Evolutionary conservation across 768 basidiomycete species (phyloP), one percentile per base, ranked within the genome.

Genomic region (Boletales sp.): DNA sequence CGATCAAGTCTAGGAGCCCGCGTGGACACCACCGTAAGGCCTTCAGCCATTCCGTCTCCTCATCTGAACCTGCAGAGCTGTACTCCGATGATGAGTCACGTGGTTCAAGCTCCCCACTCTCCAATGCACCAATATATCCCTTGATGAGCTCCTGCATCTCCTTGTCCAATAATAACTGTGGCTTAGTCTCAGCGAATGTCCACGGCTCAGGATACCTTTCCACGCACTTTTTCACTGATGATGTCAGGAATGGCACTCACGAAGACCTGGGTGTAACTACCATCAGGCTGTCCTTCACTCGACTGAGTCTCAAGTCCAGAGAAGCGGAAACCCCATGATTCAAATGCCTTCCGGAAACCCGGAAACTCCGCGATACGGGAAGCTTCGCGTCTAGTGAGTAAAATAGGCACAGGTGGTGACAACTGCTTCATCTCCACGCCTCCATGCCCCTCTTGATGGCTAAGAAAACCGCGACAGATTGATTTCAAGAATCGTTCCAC

Each of bases 11-110:
- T 13, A 94, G 67, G 45, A 98, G 74, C 47, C 79, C 82, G 44
- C 74, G 76, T n/a, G 97, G 97, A 65, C 90, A 94, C 76, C 80
- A 83, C 21, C 89, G 81, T 36, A 94, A 65, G 40, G 82, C 84
- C 61, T 78, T 80, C 60, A 87, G 69, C 92, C 91, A 91, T 21
- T 49, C 56, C 3, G 55, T 58, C 45, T 62, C 69, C 35, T 61
- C 58, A 15, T 61, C 50, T n/a, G 35, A 19, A 38, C 34, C 53
- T 30, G 5, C 43, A 34, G 34, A 15, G 27, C 47, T 48, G n/a
- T 43, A 43, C 19, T 52, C 63, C n/a, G 54, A 54, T 24, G 46
- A 40, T 24, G 50, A 4, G 1, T 66, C 59, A 17, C 56, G 52
- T 29, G 32, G 45, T 51, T 59, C 60, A 14, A 62, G 53, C n/a